These are phyloP conservation scores for Nepenthes alata DNA, from an alignment of 179 eudicot genomes.

Conservation along the genomic window DNA sequence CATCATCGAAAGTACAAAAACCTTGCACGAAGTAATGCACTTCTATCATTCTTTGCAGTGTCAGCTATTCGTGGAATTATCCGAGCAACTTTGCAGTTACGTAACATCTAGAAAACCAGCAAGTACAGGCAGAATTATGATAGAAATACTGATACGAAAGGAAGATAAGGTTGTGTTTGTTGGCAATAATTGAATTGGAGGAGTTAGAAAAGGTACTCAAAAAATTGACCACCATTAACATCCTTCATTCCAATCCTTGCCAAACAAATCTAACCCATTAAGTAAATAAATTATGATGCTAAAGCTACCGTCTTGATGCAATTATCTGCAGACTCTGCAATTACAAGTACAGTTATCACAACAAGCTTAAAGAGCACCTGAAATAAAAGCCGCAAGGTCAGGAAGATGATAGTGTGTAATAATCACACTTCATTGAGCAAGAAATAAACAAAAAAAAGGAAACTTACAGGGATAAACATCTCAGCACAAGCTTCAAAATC, in stretches of 20 bases:
- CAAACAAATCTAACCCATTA: not conserved
- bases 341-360: conserved; percentile 97
- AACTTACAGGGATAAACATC: conserved; percentile 78
- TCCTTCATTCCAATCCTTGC: no score
- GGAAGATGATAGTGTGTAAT: conserved; percentile 12
- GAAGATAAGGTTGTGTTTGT: not conserved
- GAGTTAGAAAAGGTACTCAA: no score
- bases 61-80: conserved; percentile 88
- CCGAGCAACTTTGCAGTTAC: conserved; percentile 96
- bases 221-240: no score
- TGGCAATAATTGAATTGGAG: no score
- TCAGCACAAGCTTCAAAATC: conserved; percentile 97
- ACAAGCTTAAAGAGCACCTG: conserved; percentile 98
- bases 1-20: conserved; percentile 12
- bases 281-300: not conserved
- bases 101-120: conserved; percentile 64
- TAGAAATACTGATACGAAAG: not conserved
- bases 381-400: conserved; percentile 18
- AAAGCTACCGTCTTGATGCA: conserved; percentile 89
- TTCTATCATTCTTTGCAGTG: conserved; percentile 83
- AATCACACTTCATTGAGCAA: not conserved
- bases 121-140: conserved; percentile 8
- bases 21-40: conserved; percentile 91
- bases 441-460: not conserved
- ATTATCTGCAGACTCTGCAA: conserved; percentile 97